A percentile compares a stretch with the other conserved stretches of the same genome.
Conservation (phyloP, 176 grass and related monocot genomes). For the Oryza meridionalis region DNA sequence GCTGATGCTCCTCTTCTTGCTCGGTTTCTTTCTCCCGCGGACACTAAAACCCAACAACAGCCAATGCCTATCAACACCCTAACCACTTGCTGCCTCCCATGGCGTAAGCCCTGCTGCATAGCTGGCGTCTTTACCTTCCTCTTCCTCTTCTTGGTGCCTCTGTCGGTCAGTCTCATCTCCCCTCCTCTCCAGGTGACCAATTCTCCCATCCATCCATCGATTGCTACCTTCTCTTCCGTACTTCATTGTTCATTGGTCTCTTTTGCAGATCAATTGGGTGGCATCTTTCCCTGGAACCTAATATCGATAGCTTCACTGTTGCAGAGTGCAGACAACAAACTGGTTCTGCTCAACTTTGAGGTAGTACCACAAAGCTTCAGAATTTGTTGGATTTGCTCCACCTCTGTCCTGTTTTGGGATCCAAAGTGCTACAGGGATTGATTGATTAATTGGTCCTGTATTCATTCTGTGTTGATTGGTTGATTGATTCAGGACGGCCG, state of each 20-base stretch:
- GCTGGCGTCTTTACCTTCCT: background rate
- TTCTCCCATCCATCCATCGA: no score
- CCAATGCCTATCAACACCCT: background rate
- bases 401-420: background rate
- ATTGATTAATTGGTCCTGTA: background rate
- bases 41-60: background rate
- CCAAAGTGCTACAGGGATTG: background rate
- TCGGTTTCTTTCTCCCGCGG: background rate
- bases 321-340: background rate
- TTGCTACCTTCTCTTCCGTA: no score
- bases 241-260: background rate
- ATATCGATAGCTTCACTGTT: background rate
- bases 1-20: background rate
- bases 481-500: background rate
- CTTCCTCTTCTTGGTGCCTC: background rate
- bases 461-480: background rate
- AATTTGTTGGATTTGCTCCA: background rate
- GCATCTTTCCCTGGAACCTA: background rate
- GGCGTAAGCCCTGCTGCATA: background rate
- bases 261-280: slow-evolving; percentile 27
- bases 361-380: background rate
- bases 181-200: background rate
- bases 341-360: background rate
- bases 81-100: background rate
- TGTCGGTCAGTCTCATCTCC: no score